These are phyloP conservation scores for Friedmanniomyces endolithicus DNA, from an alignment of 495 filamentous ascomycete species.

Conservation along the genomic window DNA sequence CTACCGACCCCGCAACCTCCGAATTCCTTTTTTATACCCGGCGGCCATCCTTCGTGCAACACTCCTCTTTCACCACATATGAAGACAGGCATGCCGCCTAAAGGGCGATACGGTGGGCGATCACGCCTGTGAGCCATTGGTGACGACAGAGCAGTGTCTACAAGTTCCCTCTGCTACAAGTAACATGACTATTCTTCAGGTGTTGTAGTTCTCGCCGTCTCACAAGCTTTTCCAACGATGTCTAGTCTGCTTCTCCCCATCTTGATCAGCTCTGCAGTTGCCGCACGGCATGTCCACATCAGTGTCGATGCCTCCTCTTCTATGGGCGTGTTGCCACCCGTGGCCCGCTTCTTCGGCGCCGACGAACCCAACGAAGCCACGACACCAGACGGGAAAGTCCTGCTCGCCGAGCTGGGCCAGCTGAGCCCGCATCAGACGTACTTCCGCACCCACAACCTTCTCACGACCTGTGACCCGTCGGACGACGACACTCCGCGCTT, in stretches of 20 bases:
- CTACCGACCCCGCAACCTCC: neutral
- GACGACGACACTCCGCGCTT: constrained; percentile 1
- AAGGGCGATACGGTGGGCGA: neutral
- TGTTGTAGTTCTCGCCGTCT: neutral
- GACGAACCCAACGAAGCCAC: constrained; percentile 9
- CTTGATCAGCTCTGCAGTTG: neutral
- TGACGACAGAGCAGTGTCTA: too few relatives aligned
- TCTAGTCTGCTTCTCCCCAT: neutral
- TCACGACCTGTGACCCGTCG: constrained; percentile 14
- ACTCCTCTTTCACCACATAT: neutral
- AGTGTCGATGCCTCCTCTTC: neutral
- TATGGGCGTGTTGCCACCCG: neutral
- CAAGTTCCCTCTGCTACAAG: neutral
- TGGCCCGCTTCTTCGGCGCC: constrained; percentile 9
- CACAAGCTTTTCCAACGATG: neutral
- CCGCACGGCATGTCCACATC: neutral
- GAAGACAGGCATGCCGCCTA: neutral
- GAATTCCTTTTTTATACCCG: neutral
- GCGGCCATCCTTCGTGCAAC: neutral
- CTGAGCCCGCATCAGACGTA: constrained; percentile 17
- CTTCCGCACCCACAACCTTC: constrained; percentile 18
- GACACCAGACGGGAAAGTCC: constrained; percentile 10
- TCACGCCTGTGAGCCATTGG: neutral
- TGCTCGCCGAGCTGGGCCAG: constrained; percentile 13
- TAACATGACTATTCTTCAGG: neutral